Evolutionary conservation across 2,329 filamentous ascomycete genomes (phyloP).

Genomic region (Aureobasidium namibiae): DNA sequence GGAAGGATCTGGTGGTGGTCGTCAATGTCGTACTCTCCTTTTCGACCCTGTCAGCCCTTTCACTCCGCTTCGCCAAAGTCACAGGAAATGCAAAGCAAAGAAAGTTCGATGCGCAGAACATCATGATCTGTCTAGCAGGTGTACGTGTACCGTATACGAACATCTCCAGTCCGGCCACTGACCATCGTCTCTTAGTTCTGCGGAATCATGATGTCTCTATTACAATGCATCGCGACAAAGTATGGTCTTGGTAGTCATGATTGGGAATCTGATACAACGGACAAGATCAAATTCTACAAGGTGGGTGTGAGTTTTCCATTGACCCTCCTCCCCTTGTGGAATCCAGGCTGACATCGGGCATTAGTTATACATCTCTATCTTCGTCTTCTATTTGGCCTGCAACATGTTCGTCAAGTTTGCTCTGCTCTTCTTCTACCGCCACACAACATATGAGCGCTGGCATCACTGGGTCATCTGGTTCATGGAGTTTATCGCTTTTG

Average conservation of each 20-base stretch:
- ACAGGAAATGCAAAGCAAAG: slow-evolving; percentile 8
- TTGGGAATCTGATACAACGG: neutral
- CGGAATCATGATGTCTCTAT: slow-evolving; percentile 14
- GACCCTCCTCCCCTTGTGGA: neutral
- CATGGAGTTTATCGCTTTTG: slow-evolving; percentile 28
- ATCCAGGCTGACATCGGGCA: neutral
- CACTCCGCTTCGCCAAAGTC: slow-evolving; percentile 10
- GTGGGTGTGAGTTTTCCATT: slow-evolving; percentile 13
- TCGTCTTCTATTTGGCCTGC: slow-evolving; percentile 32
- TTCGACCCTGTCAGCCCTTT: neutral
- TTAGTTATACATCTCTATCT: slow-evolving; percentile 21
- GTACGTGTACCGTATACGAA: neutral
- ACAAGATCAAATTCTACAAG: slow-evolving; percentile 14
- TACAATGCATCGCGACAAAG: slow-evolving; percentile 15
- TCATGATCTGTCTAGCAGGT: slow-evolving; percentile 11
- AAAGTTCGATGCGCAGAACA: slow-evolving; percentile 11
- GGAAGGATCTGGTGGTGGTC: slow-evolving; percentile 9
- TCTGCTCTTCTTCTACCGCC: slow-evolving; percentile 32
- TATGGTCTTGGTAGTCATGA: slow-evolving; percentile 15
- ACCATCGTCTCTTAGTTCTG: slow-evolving; percentile 3
- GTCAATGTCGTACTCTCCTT: slow-evolving; percentile 10
- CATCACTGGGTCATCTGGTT: slow-evolving; percentile 24
- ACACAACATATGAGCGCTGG: slow-evolving; percentile 25
- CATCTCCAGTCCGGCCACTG: neutral
- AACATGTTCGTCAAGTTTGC: slow-evolving; percentile 35